phyloP scores from a whole-genome alignment of 148 eudicot genomes.

The Diospyros kaki region DNA sequence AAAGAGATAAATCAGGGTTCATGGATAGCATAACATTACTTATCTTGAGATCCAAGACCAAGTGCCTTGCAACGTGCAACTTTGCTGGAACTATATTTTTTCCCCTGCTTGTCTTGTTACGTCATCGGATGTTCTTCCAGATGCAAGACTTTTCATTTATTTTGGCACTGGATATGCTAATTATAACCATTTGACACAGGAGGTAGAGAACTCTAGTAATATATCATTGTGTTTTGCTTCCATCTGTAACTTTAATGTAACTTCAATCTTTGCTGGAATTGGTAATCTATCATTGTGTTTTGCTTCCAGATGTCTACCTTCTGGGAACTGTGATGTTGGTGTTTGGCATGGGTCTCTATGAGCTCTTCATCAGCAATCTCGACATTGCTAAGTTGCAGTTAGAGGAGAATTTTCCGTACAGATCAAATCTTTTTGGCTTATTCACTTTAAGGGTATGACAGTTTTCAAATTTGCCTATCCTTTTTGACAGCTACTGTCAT shows the following conservation, averaged over 20 bases:
- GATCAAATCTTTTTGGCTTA: slow-evolving; percentile 81
- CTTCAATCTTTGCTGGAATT: not conserved
- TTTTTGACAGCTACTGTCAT: not conserved
- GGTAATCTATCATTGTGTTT: slow-evolving; percentile 11
- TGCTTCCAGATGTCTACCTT: slow-evolving; percentile 68
- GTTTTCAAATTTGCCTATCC: not conserved
- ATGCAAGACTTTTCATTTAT: not conserved
- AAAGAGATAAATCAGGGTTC: too few relatives aligned
- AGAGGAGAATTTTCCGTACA: slow-evolving; percentile 24
- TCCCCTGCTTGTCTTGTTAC: not conserved
- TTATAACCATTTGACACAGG: not conserved
- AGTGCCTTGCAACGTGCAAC: too few relatives aligned
- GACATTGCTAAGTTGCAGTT: slow-evolving; percentile 50
- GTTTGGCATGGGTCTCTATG: slow-evolving; percentile 97
- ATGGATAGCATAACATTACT: too few relatives aligned
- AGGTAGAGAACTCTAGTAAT: too few relatives aligned
- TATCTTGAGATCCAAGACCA: too few relatives aligned
- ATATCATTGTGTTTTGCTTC: too few relatives aligned
- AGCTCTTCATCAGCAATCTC: slow-evolving; percentile 89
- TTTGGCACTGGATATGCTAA: not conserved
- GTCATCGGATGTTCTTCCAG: not conserved
- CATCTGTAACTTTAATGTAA: not conserved
- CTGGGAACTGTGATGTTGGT: slow-evolving; percentile 98
- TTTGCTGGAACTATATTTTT: not conserved
- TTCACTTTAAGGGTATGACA: slow-evolving; percentile 63